Evolutionary conservation across 2,329 filamentous ascomycete genomes (phyloP).

Genomic region (Penicillium sp.): DNA sequence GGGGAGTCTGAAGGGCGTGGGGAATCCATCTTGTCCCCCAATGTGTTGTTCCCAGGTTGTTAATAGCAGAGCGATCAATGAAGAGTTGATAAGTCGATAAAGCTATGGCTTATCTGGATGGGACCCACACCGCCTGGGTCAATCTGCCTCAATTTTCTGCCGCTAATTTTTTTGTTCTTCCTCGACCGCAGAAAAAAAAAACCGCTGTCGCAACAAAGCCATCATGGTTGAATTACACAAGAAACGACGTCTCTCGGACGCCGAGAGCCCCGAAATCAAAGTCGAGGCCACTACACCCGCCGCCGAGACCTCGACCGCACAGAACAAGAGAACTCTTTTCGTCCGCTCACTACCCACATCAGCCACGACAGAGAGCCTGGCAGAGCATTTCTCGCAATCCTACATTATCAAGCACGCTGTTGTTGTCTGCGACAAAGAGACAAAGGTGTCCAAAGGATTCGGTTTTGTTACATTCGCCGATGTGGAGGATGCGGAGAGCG

Average conservation of each 20-base stretch:
- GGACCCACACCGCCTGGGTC: slow-evolving; percentile 10
- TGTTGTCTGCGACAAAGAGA: slow-evolving; percentile 81
- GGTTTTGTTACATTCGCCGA: slow-evolving; percentile 98
- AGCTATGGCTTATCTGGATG: slow-evolving; percentile 14
- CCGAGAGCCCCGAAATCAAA: slow-evolving; percentile 16
- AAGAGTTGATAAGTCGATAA: slow-evolving; percentile 19
- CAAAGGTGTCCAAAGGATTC: slow-evolving; percentile 85
- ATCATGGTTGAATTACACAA: slow-evolving; percentile 37
- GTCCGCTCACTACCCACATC: slow-evolving; percentile 78
- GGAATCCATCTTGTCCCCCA: not conserved
- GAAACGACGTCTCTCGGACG: slow-evolving; percentile 37
- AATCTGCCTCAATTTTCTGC: slow-evolving; percentile 33
- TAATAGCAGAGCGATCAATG: slow-evolving; percentile 11
- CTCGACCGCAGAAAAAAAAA: slow-evolving; percentile 16
- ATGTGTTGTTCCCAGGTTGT: not conserved
- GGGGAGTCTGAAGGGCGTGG: slow-evolving; percentile 41
- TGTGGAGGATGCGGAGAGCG: slow-evolving; percentile 80
- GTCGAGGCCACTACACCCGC: slow-evolving; percentile 24
- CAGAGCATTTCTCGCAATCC: slow-evolving; percentile 87
- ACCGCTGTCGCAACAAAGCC: slow-evolving; percentile 9
- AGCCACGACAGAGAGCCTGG: slow-evolving; percentile 77
- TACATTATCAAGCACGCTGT: slow-evolving; percentile 94
- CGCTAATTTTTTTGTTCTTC: slow-evolving; percentile 32
- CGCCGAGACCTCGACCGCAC: slow-evolving; percentile 22
- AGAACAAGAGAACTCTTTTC: slow-evolving; percentile 70